Evolutionary conservation across 805 yeast species (phyloP), one percentile per base, ranked within the genome.

Genomic region (Priceomyces medius): DNA sequence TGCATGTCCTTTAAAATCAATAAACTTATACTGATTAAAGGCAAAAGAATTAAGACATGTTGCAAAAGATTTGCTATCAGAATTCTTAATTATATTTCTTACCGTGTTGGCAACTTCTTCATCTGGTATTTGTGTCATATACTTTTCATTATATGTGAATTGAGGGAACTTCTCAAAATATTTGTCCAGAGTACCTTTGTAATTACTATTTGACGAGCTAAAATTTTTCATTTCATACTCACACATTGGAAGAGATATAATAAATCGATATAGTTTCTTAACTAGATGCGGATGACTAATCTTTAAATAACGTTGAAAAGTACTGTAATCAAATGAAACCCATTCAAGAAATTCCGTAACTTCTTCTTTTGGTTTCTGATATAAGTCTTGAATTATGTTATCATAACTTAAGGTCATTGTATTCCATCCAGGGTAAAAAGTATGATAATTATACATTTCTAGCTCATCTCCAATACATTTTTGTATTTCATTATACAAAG

Each of bases 61-160:
- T 8, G 12, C 33, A 7, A 13, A 29, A 29, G 9, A 18, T 3
- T 17, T 19, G 17, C n/a, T 20, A 7, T 34, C 37, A n/a, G 17
- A 13, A n/a, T n/a, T n/a, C n/a, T n/a, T n/a, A 2, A 72, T 64
- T 8, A 43, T 45, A 35, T 65, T 66, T n/a, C 31, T 35, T 6
- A 28, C 40, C 7, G 28, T 13, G 13, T 61, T 55, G 40, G 69
- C 55, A 7, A 83, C 70, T 24, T 64, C 65, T 12, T 64, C 61
- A 58, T 81, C 84, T 5, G 66, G 63, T 18, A 69, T 79, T 55
- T 85, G 86, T 51, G 24, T 34, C 29, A 34, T n/a, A n/a, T 34
- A 34, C 19, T 34, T 20, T 7, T 4, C 28, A 4, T 17, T 18
- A 7, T 10, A 34, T 21, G 7, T 34, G n/a, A 34, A 34, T 7